Conservation (phyloP, 495 filamentous ascomycete genomes). For the Aspergillus biplanus region DNA sequence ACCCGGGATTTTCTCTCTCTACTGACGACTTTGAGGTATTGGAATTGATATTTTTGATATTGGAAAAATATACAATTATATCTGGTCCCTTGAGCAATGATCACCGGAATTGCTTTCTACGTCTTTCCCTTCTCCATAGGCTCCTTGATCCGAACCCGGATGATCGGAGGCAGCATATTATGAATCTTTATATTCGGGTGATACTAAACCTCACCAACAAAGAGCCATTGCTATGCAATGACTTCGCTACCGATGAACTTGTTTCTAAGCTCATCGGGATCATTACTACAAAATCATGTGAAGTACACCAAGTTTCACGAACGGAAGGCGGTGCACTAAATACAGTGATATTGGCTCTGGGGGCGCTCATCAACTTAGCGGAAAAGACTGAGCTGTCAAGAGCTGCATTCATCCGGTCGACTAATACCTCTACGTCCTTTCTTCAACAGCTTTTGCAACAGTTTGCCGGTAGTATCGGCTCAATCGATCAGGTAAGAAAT, state of each 20-base stretch:
- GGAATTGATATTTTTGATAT: conserved; percentile 57
- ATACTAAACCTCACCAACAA: conserved; percentile 89
- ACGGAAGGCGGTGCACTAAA: conserved; percentile 61
- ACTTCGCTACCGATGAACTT: conserved; percentile 62
- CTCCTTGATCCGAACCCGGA: conserved; percentile 29
- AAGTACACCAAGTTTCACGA: conserved; percentile 42
- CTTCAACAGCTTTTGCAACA: conserved; percentile 49
- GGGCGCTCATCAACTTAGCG: conserved; percentile 85
- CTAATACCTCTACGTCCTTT: conserved; percentile 28
- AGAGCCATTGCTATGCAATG: conserved; percentile 64
- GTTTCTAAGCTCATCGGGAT: conserved; percentile 59
- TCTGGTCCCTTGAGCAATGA: conserved; percentile 27
- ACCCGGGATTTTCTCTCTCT: neutral
- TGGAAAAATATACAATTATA: conserved; percentile 61
- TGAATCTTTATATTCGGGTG: conserved; percentile 62
- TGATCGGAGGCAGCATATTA: conserved; percentile 26
- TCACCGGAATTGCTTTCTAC: conserved; percentile 29
- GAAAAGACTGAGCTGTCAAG: conserved; percentile 69
- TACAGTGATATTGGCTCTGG: conserved; percentile 75
- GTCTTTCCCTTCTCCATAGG: conserved; percentile 34
- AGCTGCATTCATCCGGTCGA: conserved; percentile 36
- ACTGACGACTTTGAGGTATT: conserved; percentile 25
- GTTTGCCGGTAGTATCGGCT: conserved; percentile 44
- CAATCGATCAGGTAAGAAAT: conserved; percentile 50
- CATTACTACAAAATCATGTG: conserved; percentile 43